Evolutionary conservation across 2,329 filamentous ascomycete species (phyloP).

Genomic region (Colletotrichum spinosum): DNA sequence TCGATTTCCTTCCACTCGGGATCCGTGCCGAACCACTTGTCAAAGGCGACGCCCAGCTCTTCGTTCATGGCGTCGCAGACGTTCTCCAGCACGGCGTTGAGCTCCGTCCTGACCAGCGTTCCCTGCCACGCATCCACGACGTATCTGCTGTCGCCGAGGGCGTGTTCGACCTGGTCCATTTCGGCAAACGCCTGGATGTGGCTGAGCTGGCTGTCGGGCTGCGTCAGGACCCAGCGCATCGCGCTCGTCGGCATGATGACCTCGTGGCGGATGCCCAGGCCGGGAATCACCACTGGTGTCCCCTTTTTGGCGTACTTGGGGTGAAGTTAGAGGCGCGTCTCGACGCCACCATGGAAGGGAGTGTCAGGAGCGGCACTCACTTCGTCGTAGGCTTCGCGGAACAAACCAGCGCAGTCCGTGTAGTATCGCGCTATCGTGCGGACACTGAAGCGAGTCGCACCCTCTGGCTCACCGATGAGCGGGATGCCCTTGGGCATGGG

Average conservation of each 20-base stretch:
- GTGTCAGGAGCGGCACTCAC: conserved; percentile 33
- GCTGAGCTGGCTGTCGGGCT: conserved; percentile 52
- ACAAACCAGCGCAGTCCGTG: conserved; percentile 45
- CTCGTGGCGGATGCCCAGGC: conserved; percentile 52
- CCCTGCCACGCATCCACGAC: conserved; percentile 51
- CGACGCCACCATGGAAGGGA: background rate
- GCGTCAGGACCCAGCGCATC: conserved; percentile 53
- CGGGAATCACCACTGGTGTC: conserved; percentile 54
- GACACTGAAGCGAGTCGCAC: conserved; percentile 43
- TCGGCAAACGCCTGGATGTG: conserved; percentile 51
- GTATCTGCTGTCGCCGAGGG: conserved; percentile 49
- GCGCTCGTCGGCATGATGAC: conserved; percentile 54
- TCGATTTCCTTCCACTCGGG: conserved; percentile 49
- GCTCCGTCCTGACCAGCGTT: conserved; percentile 48
- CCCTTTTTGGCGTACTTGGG: conserved; percentile 55
- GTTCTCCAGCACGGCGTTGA: conserved; percentile 49
- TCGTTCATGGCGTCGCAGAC: conserved; percentile 49
- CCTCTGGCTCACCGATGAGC: conserved; percentile 42
- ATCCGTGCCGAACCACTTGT: conserved; percentile 49
- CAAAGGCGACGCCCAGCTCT: conserved; percentile 49
- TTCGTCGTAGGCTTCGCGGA: conserved; percentile 46
- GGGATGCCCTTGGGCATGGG: conserved; percentile 43
- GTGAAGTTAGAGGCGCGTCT: background rate
- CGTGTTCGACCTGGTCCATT: conserved; percentile 50
- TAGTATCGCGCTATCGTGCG: conserved; percentile 45